phyloP scores from a whole-genome alignment of 2,329 filamentous ascomycete species.

The Beauveria rudraprayagi region DNA sequence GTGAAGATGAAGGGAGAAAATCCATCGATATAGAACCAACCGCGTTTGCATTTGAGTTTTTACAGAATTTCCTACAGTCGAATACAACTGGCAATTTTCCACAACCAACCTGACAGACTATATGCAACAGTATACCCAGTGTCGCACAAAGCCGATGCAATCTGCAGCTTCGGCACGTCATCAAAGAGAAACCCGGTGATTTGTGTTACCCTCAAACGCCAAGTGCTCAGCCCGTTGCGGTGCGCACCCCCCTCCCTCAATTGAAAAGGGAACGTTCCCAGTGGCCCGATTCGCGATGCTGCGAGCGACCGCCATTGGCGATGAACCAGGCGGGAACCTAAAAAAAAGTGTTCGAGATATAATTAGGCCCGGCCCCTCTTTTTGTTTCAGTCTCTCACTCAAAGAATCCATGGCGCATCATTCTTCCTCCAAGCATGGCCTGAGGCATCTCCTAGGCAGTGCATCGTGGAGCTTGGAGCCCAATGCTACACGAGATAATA shows the following conservation, averaged over 20 bases:
- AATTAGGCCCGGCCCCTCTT: not conserved
- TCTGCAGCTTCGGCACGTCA: not conserved
- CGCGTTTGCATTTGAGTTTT: not conserved
- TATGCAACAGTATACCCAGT: not conserved
- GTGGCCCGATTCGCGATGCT: slow-evolving; percentile 2
- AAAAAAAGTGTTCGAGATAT: not conserved
- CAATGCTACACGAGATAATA: not conserved
- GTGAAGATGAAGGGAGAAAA: not conserved
- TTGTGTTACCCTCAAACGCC: slow-evolving; percentile 4
- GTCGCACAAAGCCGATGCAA: not conserved
- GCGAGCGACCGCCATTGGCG: not conserved
- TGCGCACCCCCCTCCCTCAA: not conserved
- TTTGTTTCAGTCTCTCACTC: slow-evolving; percentile 6
- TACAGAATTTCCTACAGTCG: not conserved
- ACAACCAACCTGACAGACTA: not conserved
- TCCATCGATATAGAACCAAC: not conserved
- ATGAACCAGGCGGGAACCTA: not conserved
- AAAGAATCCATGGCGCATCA: not conserved
- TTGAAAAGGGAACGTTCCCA: not conserved
- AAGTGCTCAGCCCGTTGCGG: not conserved
- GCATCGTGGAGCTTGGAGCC: not conserved
- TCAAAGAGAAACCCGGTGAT: not conserved
- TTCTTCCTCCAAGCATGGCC: not conserved
- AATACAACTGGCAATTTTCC: not conserved
- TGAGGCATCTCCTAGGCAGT: not conserved